Conservation (phyloP, 805 yeast genomes). For the Zygosaccharomyces gambellarensis region DNA sequence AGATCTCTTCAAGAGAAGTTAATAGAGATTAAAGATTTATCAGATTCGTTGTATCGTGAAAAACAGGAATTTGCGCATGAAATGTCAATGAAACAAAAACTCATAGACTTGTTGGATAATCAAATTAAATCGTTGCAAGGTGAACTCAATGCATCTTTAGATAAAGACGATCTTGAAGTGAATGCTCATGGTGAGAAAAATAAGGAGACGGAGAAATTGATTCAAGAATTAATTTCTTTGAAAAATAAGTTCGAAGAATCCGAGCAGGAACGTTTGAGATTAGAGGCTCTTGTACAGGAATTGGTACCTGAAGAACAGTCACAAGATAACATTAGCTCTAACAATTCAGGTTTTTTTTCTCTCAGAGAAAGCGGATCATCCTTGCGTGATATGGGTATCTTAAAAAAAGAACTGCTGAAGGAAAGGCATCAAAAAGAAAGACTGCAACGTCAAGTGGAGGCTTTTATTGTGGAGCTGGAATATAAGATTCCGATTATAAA, state of each 20-base stretch:
- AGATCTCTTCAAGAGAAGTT: slow-evolving; percentile 41
- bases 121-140: slow-evolving; percentile 37
- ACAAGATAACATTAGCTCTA: background rate
- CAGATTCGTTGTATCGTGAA: slow-evolving; percentile 39
- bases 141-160: slow-evolving; percentile 49
- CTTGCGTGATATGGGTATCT: slow-evolving; percentile 51
- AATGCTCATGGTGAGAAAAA: slow-evolving; percentile 31
- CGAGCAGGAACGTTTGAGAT: slow-evolving; percentile 34
- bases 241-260: slow-evolving; percentile 35
- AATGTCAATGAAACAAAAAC: slow-evolving; percentile 56
- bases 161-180: slow-evolving; percentile 41
- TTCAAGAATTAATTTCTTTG: slow-evolving; percentile 28
- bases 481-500: slow-evolving; percentile 69
- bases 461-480: slow-evolving; percentile 71
- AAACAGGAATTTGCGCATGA: slow-evolving; percentile 53
- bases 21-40: slow-evolving; percentile 43
- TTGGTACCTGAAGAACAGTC: slow-evolving; percentile 27
- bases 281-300: slow-evolving; percentile 44
- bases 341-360: slow-evolving; percentile 14
- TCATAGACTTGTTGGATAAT: slow-evolving; percentile 44
- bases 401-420: slow-evolving; percentile 60
- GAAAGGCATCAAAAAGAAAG: slow-evolving; percentile 69
- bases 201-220: slow-evolving; percentile 31
- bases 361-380: slow-evolving; percentile 2
- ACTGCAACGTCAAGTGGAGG: slow-evolving; percentile 65